These are phyloP conservation scores for Mycena pura DNA, from an alignment of 768 basidiomycete species.

Conservation along the genomic window DNA sequence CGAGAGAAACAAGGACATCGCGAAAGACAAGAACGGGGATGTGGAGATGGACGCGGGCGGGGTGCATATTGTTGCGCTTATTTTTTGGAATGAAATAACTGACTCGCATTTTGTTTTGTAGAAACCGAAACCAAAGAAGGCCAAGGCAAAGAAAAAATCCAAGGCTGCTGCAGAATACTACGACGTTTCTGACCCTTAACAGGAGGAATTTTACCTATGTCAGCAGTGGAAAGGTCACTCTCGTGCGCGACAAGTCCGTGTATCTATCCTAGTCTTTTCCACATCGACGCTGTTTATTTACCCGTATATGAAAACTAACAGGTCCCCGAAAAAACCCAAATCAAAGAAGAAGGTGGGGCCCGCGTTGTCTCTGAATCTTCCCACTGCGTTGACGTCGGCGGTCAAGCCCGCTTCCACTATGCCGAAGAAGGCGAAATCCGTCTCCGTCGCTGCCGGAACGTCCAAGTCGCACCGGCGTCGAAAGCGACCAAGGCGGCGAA, in stretches of 20 bases:
- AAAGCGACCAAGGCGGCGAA: too few species aligned
- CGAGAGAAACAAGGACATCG: too few species aligned
- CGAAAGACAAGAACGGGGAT: slow-evolving; percentile 20
- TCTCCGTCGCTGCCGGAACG: background rate
- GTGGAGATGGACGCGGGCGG: slow-evolving; percentile 25
- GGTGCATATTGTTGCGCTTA: too few species aligned
- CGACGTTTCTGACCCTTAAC: slow-evolving; percentile 89
- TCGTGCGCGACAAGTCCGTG: slow-evolving; percentile 75
- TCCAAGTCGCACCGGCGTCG: slow-evolving; percentile 20
- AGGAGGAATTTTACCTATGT: slow-evolving; percentile 95
- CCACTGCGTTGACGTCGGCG: slow-evolving; percentile 20
- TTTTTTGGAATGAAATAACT: too few species aligned
- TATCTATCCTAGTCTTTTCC: slow-evolving; percentile 23
- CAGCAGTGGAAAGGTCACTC: slow-evolving; percentile 83
- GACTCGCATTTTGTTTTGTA: too few species aligned
- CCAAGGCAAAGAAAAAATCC: slow-evolving; percentile 11
- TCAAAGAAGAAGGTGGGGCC: slow-evolving; percentile 63
- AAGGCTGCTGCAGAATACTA: slow-evolving; percentile 77
- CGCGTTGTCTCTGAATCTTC: slow-evolving; percentile 20
- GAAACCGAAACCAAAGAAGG: slow-evolving; percentile 50
- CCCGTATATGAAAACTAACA: slow-evolving; percentile 34
- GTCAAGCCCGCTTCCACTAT: slow-evolving; percentile 16
- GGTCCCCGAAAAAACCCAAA: slow-evolving; percentile 70
- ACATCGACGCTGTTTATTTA: too few species aligned
- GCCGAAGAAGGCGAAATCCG: slow-evolving; percentile 26